phyloP scores from a whole-genome alignment of 106 monocot species.

The Vanilla planifolia region DNA sequence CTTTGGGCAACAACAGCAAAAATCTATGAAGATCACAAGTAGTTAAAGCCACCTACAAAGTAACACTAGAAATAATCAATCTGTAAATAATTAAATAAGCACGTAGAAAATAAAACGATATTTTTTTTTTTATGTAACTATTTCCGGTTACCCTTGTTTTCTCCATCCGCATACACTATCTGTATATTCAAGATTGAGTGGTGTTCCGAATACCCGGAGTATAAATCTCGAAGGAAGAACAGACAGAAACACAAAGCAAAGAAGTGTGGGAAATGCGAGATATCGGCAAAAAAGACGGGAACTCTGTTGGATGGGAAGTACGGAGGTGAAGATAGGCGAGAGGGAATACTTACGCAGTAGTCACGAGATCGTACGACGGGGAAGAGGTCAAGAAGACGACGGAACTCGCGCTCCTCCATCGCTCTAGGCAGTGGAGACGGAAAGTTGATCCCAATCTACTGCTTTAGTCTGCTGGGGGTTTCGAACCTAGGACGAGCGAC shows the following conservation, averaged over 20 bases:
- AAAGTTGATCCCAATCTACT: too few species aligned
- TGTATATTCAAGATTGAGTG: not conserved
- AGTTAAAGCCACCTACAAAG: too few species aligned
- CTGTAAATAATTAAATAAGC: not conserved
- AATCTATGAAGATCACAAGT: too few species aligned
- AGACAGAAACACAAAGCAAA: too few species aligned
- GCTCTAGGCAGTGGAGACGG: not conserved
- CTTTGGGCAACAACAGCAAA: too few species aligned
- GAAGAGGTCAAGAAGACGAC: constrained; percentile 53
- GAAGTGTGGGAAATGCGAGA: not conserved
- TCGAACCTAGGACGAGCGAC: too few species aligned
- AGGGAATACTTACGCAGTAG: constrained; percentile 47
- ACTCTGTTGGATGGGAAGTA: not conserved
- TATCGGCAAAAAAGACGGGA: not conserved
- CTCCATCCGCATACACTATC: not conserved
- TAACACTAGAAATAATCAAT: too few species aligned
- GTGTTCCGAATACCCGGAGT: not conserved
- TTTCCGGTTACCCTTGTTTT: not conserved
- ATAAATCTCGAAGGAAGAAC: not conserved
- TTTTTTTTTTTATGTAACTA: not conserved
- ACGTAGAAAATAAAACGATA: not conserved
- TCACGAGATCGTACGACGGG: constrained; percentile 62
- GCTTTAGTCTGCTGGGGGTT: too few species aligned
- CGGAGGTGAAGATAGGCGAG: not conserved
- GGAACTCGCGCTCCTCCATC: constrained; percentile 81